Base-by-base conservation (phyloP, 805 yeast species). In the Monosporozyma servazzii region DNA sequence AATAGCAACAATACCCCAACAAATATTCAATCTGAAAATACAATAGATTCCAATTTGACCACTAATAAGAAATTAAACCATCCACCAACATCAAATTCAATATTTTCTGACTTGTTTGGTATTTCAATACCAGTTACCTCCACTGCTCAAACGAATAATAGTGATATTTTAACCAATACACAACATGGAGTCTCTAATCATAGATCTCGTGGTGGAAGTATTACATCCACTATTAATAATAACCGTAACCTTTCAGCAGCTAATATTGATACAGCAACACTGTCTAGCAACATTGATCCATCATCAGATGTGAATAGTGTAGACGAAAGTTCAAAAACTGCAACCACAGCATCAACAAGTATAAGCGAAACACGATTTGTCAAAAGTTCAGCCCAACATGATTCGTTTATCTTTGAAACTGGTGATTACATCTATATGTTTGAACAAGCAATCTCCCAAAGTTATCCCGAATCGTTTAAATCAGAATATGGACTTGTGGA, bases 351-450 rank as follows among this genome's bases (percentile, higher is more conserved):
- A 25, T 25, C 46, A 13, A 15, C 37, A 13, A 33, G 37, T 15
- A 13, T 37, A 18, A 21, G 31, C 29, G 40, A 45, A 10, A 21
- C 18, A 18, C 27, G 48, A 36, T 47, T 37, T 17, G 25, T 21
- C 6, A 43, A 39, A 10, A 37, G 41, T 25, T 30, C 40, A 7
- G 40, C 30, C 7, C 23, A 48, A 9, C 48, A 59, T 48, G 61
- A 61, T n/a, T 56, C 69, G 58, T 76, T 75, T 47, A 67, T 71
- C 3, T 90, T 91, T 58, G 73, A 76, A 21, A 88, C 95, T 0
- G 99, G 98, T 20, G 97, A 90, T 61, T 93, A 93, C 63, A 76
- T 88, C 45, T 93, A 91, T 71, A 85, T 88, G 53, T 91, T 93
- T 67, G 99, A 93, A 67, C 87, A 89, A 53, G 84, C 95, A 5